Base-by-base conservation (phyloP, 441 rosid genomes). In the Populus hybrid region DNA sequence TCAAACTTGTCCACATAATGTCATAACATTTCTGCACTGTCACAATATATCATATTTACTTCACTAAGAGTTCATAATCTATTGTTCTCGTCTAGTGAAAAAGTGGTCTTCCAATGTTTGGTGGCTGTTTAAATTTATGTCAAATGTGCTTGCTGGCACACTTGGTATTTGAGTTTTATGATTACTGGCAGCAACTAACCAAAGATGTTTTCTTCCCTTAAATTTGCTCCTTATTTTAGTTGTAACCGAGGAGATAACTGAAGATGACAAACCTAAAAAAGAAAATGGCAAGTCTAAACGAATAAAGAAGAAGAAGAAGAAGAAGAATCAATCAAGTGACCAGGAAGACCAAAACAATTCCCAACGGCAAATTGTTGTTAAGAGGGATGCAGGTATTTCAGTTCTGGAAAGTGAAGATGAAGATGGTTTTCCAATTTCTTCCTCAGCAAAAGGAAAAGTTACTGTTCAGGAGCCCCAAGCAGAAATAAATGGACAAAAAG, bases 211-310 rank as follows among this genome's bases (percentile, higher is more conserved):
- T 24, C 24, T 76, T 68, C 5, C 42, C 4, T 38, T 32, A 32
- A 6, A 21, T 65, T 16, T 24, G 54, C 34, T 72, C 57, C 11
- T 79, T 18, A 0, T 76, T 83, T 61, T 76, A 94, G 99, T 96
- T 84, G 93, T 94, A 36, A 96, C 94, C 77, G 97, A 96, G 93
- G 99, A 93, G 92, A 90, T 94, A 76, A 82, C 82, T 77, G 98
- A 93, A 72, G 97, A 94, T 34, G 92, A 92, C 69, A 85, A 87
- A 78, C 88, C 91, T 61, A 64, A 69, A 11, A 77, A 76, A 61
- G 89, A 78, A 75, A 86, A 80, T 71, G 83, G 38, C 73, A 84
- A 82, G 83, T 66, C 86, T 46, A 89, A 86, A 73, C 81, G 38
- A 54, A 65, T 72, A 64, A 90, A 86, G 83, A 83, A 74, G 63